Evolutionary conservation across 768 basidiomycete genomes (phyloP), one percentile per base, ranked within the genome.

Genomic region (Leccinum rimulosum): DNA sequence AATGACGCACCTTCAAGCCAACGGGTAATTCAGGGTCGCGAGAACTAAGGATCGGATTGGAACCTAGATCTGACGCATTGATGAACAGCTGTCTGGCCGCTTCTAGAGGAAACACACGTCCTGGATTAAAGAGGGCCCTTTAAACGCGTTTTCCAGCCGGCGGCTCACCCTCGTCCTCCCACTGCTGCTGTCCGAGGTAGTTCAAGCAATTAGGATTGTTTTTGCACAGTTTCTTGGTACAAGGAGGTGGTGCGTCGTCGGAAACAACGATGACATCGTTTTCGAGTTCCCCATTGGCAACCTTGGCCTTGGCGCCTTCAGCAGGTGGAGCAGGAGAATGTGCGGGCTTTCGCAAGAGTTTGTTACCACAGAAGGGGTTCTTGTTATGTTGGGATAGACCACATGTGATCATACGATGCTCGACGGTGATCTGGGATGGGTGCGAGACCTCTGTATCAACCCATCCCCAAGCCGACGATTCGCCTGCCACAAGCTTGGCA

Each of bases 191-290:
- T 6, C 92, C 93, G 31, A 97, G 75, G 74, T 93, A 87, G 70
- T 95, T 96, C 55, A 95, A 76, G 72, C 96, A 97, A 54, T 87
- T 84, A 9, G 92, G 90, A 68, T 94, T 95, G 52, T 73, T 73
- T 65, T 82, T 87, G 74, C 96, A 98, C 6, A 53, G 30, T 59
- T 82, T 87, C 66, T 82, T 84, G 58, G 70, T 78, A 68, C 92
- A 93, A 15, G 70, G 65, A 4, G 74, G 74, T 36, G 66, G 70
- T 50, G 89, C 87, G 40, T 88, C 84, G 56, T 91, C 89, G 1
- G 87, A 87, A 38, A 91, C 79, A 19, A 89, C 76, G 55, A 90
- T 87, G 31, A 89, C 71, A 66, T 89, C 87, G 62, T 83, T 83
- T 51, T 80, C 80, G 17, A 78, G 72, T 70, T 84, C 83, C 55